Evolutionary conservation across 768 basidiomycete species (phyloP).

Genomic region (Collybia sp.): DNA sequence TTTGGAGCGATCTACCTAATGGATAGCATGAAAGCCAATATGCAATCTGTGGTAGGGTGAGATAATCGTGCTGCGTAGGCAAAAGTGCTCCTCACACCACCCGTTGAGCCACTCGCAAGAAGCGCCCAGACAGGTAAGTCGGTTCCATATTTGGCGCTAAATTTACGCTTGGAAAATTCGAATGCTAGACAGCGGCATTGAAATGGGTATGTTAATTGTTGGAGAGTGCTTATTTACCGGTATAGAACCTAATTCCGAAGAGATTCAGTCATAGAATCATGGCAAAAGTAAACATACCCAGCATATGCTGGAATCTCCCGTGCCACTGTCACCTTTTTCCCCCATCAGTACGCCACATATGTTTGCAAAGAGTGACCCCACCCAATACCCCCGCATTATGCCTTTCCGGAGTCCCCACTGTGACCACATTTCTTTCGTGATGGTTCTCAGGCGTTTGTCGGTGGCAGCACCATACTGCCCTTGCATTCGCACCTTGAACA

Average conservation of each 20-base stretch:
- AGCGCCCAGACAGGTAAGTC: constrained; percentile 83
- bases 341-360: too few relatives aligned
- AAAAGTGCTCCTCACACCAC: constrained; percentile 59
- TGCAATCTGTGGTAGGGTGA: constrained; percentile 45
- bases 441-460: constrained; percentile 71
- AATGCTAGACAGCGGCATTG: constrained; percentile 48
- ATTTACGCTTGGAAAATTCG: constrained; percentile 83
- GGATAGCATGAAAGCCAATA: constrained; percentile 97
- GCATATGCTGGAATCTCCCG: constrained; percentile 97
- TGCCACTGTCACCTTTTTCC: constrained; percentile 72
- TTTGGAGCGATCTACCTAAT: constrained; percentile 41
- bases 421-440: constrained; percentile 80
- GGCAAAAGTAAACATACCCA: constrained; percentile 45
- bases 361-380: constrained; percentile 22
- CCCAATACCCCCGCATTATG: constrained; percentile 98
- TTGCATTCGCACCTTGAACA: constrained; percentile 99
- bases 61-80: neutral
- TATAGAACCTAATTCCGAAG: constrained; percentile 53
- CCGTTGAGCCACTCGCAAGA: constrained; percentile 76
- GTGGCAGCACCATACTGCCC: constrained; percentile 82
- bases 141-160: constrained; percentile 56
- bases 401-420: constrained; percentile 85
- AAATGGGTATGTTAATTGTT: neutral
- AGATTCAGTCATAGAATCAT: neutral
- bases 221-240: constrained; percentile 32